These are phyloP conservation scores for Clausena lansium DNA, from an alignment of 345 rosid genomes.

Conservation along the genomic window DNA sequence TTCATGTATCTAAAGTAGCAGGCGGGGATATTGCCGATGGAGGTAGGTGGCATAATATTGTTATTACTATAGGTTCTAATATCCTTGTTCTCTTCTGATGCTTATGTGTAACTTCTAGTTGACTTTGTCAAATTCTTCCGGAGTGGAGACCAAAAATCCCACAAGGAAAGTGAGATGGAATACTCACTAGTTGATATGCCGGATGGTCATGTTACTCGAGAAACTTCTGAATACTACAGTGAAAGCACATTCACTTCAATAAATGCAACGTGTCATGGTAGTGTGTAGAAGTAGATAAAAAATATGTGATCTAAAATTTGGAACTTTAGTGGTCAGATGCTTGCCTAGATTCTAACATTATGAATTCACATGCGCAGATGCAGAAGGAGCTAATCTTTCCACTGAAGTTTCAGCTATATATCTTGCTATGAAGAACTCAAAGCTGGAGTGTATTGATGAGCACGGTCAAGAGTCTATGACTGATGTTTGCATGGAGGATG, in stretches of 20 bases:
- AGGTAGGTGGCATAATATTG: constrained; percentile 33
- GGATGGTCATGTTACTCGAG: constrained; percentile 24
- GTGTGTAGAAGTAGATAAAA: constrained; percentile 24
- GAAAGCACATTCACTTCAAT: constrained; percentile 24
- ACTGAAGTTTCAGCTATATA: constrained; percentile 92
- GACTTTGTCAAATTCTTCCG: constrained; percentile 32
- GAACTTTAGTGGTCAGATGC: constrained; percentile 35
- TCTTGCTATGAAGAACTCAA: constrained; percentile 93
- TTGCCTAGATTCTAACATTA: constrained; percentile 37
- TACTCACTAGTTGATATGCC: constrained; percentile 18
- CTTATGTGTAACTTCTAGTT: constrained; percentile 20
- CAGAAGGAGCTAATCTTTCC: constrained; percentile 49
- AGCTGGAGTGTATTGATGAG: constrained; percentile 90
- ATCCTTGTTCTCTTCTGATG: constrained; percentile 5
- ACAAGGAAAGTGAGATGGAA: constrained; percentile 21
- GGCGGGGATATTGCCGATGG: constrained; percentile 35
- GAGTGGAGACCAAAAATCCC: constrained; percentile 30
- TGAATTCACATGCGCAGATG: constrained; percentile 42
- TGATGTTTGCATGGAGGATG: constrained; percentile 65
- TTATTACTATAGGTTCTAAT: not conserved
- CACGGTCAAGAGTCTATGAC: constrained; percentile 76
- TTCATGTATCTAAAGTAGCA: constrained; percentile 43
- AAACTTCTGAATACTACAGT: constrained; percentile 18
- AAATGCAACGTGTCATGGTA: constrained; percentile 15
- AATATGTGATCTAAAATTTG: constrained; percentile 32